These are phyloP conservation scores for Amanita thiersii DNA, from an alignment of 768 basidiomycete genomes.

Conservation along the genomic window DNA sequence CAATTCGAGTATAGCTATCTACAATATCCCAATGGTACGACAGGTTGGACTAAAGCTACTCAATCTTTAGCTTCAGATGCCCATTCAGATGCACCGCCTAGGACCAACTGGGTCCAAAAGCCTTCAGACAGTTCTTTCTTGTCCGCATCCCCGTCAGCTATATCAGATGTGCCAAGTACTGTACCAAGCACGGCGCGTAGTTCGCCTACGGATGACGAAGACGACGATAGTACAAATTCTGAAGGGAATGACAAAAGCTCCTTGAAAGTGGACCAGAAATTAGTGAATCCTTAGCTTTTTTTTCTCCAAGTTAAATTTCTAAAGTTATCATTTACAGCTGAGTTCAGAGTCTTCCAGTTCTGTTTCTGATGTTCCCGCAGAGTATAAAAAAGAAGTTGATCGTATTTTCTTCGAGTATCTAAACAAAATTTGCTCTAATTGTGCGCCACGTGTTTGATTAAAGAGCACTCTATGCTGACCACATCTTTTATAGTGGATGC, in stretches of 20 bases:
- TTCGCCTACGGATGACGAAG: conserved; percentile 42
- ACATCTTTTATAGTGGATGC: conserved; percentile 62
- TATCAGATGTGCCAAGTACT: conserved; percentile 20
- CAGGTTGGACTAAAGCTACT: conserved; percentile 9
- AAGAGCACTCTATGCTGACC: conserved; percentile 13
- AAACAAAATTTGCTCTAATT: conserved; percentile 80
- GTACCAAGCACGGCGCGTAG: conserved; percentile 25
- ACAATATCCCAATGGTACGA: conserved; percentile 16
- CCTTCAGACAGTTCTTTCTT: conserved; percentile 13
- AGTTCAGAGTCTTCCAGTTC: conserved; percentile 21
- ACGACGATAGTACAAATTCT: conserved; percentile 34
- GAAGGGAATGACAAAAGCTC: conserved; percentile 29
- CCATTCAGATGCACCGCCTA: background rate
- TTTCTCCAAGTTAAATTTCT: conserved; percentile 2
- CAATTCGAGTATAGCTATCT: conserved; percentile 28
- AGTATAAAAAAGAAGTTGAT: conserved; percentile 78
- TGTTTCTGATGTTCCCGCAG: conserved; percentile 61
- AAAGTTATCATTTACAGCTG: conserved; percentile 14
- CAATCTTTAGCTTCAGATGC: background rate
- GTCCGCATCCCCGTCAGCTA: conserved; percentile 19
- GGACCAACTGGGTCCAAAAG: conserved; percentile 6
- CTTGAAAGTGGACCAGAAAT: conserved; percentile 12
- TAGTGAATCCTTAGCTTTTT: conserved; percentile 1
- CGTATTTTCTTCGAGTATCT: conserved; percentile 88
- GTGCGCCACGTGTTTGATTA: conserved; percentile 41